A percentile compares a stretch with the other conserved stretches of the same genome.
These are phyloP conservation scores for Metarhizium humberi DNA, from an alignment of 2,329 filamentous ascomycete genomes.

Conservation along the genomic window DNA sequence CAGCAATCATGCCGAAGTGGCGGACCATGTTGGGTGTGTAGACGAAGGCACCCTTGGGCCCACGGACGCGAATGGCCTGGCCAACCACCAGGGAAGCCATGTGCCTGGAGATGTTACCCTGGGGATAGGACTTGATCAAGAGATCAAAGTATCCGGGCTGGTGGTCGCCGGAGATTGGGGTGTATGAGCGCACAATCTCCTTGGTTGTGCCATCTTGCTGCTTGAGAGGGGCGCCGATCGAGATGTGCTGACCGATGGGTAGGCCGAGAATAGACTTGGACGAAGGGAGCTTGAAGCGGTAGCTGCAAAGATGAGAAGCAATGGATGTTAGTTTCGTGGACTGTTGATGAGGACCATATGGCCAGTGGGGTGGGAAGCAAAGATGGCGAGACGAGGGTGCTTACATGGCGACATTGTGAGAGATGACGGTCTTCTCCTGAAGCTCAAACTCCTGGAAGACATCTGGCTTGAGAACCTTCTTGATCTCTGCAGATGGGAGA, in stretches of 20 bases:
- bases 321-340: slow-evolving; percentile 1
- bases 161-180: slow-evolving; percentile 82
- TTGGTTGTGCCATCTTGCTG: slow-evolving; percentile 63
- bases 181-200: slow-evolving; percentile 86
- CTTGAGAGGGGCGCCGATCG: slow-evolving; percentile 68
- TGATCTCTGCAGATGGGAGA: slow-evolving; percentile 44
- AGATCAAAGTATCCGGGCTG: slow-evolving; percentile 90
- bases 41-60: slow-evolving; percentile 95
- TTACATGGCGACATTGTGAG: slow-evolving; percentile 96
- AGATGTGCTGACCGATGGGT: slow-evolving; percentile 98
- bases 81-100: slow-evolving; percentile 77
- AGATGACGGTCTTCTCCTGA: slow-evolving; percentile 88
- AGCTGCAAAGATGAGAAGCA: slow-evolving; percentile 39
- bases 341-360: no score
- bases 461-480: slow-evolving; percentile 78
- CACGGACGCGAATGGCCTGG: slow-evolving; percentile 79
- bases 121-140: slow-evolving; percentile 95
- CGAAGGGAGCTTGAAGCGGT: slow-evolving; percentile 81
- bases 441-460: slow-evolving; percentile 89
- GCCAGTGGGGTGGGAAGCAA: no score
- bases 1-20: slow-evolving; percentile 96
- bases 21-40: slow-evolving; percentile 96
- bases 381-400: slow-evolving; percentile 16
- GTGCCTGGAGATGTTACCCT: slow-evolving; percentile 93
- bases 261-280: slow-evolving; percentile 79